These are phyloP conservation scores for Claviceps monticola DNA, from an alignment of 2,329 filamentous ascomycete species.

Conservation along the genomic window DNA sequence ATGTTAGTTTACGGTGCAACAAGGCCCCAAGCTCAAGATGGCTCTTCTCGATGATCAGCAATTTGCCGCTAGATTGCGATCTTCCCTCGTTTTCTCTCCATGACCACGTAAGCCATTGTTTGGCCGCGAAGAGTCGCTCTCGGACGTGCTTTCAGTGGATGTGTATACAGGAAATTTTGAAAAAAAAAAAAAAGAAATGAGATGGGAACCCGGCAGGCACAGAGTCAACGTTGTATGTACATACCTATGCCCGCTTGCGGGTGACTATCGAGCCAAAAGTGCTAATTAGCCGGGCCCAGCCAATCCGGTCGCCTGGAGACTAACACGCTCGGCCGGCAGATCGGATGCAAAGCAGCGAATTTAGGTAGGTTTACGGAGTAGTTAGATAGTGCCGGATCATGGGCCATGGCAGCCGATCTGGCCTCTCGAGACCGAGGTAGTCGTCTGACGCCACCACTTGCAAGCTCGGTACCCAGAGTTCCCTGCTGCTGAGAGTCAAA, in stretches of 20 bases:
- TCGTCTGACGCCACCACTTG: neutral
- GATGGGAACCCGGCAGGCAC: neutral
- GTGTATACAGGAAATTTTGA: neutral
- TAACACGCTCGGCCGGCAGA: neutral
- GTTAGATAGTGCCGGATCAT: neutral
- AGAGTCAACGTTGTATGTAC: no score
- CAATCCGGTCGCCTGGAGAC: neutral
- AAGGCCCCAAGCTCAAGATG: neutral
- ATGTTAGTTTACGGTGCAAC: neutral
- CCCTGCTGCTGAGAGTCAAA: neutral
- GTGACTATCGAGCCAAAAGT: neutral
- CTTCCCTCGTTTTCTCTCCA: neutral
- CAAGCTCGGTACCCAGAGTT: neutral
- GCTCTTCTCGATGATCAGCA: neutral
- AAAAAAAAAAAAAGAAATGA: neutral
- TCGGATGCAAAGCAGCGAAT: neutral
- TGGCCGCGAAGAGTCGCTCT: neutral
- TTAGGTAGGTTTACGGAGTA: neutral
- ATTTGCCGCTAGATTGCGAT: neutral
- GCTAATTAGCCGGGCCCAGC: neutral
- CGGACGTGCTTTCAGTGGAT: neutral
- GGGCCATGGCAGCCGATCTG: neutral
- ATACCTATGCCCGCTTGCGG: neutral
- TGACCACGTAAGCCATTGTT: neutral
- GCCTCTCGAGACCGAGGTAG: neutral